Evolutionary conservation across 139 green algal species (phyloP).

Genomic region (Micractinium conductrix): DNA sequence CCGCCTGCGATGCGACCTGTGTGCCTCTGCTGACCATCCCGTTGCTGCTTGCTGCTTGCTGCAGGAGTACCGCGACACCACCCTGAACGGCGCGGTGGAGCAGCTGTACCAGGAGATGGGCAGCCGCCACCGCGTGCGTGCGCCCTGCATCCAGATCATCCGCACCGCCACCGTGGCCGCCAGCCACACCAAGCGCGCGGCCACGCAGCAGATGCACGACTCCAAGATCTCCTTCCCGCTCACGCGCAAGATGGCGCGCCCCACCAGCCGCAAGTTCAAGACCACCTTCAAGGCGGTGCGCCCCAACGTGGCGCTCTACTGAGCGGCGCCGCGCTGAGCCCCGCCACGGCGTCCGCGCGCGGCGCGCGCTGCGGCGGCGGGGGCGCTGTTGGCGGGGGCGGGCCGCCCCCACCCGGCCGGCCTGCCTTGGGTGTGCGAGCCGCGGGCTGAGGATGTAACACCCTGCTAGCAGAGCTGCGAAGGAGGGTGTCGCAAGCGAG

Average conservation of each 20-base stretch:
- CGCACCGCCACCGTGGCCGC: slow-evolving; percentile 92
- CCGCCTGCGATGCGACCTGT: no score
- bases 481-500: no score
- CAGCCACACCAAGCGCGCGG: slow-evolving; percentile 86
- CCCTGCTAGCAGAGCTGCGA: not conserved
- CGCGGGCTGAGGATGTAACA: not conserved
- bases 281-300: slow-evolving; percentile 90
- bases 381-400: not conserved
- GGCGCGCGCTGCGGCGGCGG: not conserved
- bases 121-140: slow-evolving; percentile 92
- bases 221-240: slow-evolving; percentile 95
- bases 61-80: slow-evolving; percentile 97
- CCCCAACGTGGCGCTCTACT: slow-evolving; percentile 85
- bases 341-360: no score
- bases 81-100: slow-evolving; percentile 96
- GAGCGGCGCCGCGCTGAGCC: slow-evolving; percentile 38
- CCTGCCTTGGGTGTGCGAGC: not conserved
- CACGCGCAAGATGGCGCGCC: slow-evolving; percentile 68
- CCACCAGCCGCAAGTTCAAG: slow-evolving; percentile 66
- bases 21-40: not conserved
- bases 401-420: not conserved
- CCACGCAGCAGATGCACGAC: slow-evolving; percentile 96
- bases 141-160: slow-evolving; percentile 90
- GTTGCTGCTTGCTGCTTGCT: not conserved
- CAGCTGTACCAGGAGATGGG: slow-evolving; percentile 99